A percentile compares a stretch with the other conserved stretches of the same genome.
Evolutionary conservation across 2,329 filamentous ascomycete species (phyloP).

Genomic region (Penicillium sp.): DNA sequence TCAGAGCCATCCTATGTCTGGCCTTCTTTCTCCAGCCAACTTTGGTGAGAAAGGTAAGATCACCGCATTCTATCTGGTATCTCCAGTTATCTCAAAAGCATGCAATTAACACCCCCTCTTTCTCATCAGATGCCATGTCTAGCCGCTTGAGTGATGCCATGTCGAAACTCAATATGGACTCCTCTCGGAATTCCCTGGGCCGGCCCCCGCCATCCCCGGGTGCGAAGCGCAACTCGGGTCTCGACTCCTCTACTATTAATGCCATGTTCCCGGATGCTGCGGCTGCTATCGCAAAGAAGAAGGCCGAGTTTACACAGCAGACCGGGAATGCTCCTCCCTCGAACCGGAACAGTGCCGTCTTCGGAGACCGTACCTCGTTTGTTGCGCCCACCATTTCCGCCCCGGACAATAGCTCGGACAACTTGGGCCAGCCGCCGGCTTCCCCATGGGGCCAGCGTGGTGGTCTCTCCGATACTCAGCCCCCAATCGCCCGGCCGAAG

Average conservation of each 20-base stretch:
- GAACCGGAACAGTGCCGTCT: slow-evolving; percentile 85
- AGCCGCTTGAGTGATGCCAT: slow-evolving; percentile 94
- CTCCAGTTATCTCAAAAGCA: background rate
- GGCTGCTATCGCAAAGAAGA: slow-evolving; percentile 96
- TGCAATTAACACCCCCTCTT: slow-evolving; percentile 19
- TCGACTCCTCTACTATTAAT: slow-evolving; percentile 91
- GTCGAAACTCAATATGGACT: slow-evolving; percentile 89
- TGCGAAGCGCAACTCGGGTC: slow-evolving; percentile 89
- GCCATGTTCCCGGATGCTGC: slow-evolving; percentile 99
- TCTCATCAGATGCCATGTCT: slow-evolving; percentile 82
- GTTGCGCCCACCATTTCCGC: slow-evolving; percentile 74
- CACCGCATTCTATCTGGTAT: slow-evolving; percentile 3
- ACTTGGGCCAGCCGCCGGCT: slow-evolving; percentile 65
- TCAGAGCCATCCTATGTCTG: slow-evolving; percentile 96
- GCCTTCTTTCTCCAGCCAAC: slow-evolving; percentile 88
- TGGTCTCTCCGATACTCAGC: slow-evolving; percentile 53
- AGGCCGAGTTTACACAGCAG: slow-evolving; percentile 95
- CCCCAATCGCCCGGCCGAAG: slow-evolving; percentile 69
- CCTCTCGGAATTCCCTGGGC: slow-evolving; percentile 81
- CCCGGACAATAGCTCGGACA: slow-evolving; percentile 65
- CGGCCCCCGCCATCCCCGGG: slow-evolving; percentile 77
- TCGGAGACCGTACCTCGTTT: slow-evolving; percentile 76
- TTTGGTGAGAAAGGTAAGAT: slow-evolving; percentile 85
- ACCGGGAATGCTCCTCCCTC: slow-evolving; percentile 88
- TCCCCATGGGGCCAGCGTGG: slow-evolving; percentile 76